These are phyloP conservation scores for Cyclostephanos tholiformis DNA, from an alignment of 108 stramenopile species.

Conservation along the genomic window DNA sequence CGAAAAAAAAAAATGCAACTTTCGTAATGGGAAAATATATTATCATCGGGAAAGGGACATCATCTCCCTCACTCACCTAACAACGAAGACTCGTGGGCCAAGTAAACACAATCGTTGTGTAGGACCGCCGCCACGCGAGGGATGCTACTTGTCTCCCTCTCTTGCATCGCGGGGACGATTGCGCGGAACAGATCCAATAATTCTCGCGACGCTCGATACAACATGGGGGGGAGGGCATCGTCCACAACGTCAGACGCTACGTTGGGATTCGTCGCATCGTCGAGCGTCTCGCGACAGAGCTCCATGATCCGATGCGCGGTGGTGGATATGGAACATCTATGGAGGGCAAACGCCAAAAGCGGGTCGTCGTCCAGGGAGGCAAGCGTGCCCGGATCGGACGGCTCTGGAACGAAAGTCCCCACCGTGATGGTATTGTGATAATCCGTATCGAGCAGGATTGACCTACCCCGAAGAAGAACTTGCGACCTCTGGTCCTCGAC, in stretches of 20 bases:
- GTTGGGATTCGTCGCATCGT: slow-evolving; percentile 55
- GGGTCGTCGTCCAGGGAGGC: slow-evolving; percentile 54
- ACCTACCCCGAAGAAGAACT: slow-evolving; percentile 62
- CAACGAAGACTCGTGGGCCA: slow-evolving; percentile 73
- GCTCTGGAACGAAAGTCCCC: slow-evolving; percentile 50
- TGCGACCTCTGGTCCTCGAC: slow-evolving; percentile 64
- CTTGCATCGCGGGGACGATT: slow-evolving; percentile 68
- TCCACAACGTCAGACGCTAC: slow-evolving; percentile 29
- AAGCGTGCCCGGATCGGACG: slow-evolving; percentile 36
- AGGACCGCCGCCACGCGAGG: slow-evolving; percentile 82
- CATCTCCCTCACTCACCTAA: slow-evolving; percentile 57
- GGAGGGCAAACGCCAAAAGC: slow-evolving; percentile 63
- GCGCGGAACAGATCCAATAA: slow-evolving; percentile 77
- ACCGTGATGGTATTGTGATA: slow-evolving; percentile 80
- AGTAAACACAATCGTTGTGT: slow-evolving; percentile 80
- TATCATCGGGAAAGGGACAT: background rate
- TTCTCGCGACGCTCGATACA: slow-evolving; percentile 75
- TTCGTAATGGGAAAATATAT: background rate
- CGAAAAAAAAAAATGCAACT: background rate
- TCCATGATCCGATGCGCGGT: slow-evolving; percentile 62
- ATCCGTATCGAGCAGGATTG: slow-evolving; percentile 70
- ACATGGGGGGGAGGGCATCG: slow-evolving; percentile 55
- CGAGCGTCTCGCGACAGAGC: slow-evolving; percentile 66
- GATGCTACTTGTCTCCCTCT: slow-evolving; percentile 63
- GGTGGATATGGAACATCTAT: slow-evolving; percentile 67